A percentile compares a stretch with the other conserved stretches of the same genome.
These are phyloP conservation scores for Amaranthus palmeri DNA, from an alignment of 148 eudicot genomes.

Conservation along the genomic window DNA sequence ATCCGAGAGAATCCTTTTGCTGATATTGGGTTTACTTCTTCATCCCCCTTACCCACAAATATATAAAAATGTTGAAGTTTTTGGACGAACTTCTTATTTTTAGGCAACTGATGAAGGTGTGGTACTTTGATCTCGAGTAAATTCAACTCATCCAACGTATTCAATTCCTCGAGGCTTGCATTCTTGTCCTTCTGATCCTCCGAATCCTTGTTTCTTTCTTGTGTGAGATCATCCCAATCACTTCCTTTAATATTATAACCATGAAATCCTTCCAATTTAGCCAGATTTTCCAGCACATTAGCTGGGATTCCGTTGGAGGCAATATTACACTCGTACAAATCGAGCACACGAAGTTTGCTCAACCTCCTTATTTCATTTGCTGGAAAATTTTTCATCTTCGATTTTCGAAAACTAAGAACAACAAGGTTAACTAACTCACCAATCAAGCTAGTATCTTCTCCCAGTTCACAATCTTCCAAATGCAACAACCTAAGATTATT, in stretches of 20 bases:
- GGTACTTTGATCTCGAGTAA: background rate
- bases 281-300: background rate
- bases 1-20: background rate
- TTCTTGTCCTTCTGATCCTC: too few relatives aligned
- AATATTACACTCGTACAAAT: background rate
- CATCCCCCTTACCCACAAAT: background rate
- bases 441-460: slow-evolving; percentile 3
- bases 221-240: background rate
- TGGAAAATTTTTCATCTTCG: background rate
- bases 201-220: background rate
- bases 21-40: too few relatives aligned
- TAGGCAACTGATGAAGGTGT: background rate
- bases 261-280: slow-evolving; percentile 15
- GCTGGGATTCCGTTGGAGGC: background rate
- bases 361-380: background rate
- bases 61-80: background rate
- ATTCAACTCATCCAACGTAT: slow-evolving; percentile 5
- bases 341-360: slow-evolving; percentile 11
- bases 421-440: background rate
- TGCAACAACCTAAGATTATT: background rate
- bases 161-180: background rate
- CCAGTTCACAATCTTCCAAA: slow-evolving; percentile 11
- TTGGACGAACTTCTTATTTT: background rate
- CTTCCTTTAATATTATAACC: background rate
- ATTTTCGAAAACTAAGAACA: slow-evolving; percentile 9